Evolutionary conservation across 371 early-diverging fungal genomes (phyloP).

Genomic region (Saksenaea vasiformis): DNA sequence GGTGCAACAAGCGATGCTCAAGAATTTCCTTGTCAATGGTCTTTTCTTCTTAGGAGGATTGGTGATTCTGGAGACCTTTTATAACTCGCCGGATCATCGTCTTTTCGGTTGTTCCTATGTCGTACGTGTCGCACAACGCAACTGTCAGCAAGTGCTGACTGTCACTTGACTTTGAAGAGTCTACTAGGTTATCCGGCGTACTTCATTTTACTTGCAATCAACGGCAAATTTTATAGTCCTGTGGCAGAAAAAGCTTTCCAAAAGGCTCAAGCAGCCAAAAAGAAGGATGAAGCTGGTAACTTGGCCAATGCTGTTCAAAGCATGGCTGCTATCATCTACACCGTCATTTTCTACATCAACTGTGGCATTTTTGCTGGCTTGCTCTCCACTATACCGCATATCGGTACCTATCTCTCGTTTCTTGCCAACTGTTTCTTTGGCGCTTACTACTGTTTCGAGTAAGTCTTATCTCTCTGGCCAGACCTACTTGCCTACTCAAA

Average conservation of each 20-base stretch:
- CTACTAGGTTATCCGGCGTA: conserved; percentile 55
- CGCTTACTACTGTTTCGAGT: conserved; percentile 61
- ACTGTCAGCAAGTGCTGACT: background rate
- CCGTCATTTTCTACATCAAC: conserved; percentile 44
- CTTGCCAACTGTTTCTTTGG: conserved; percentile 46
- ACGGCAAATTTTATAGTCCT: conserved; percentile 37
- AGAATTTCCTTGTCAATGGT: conserved; percentile 40
- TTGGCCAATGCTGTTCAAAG: conserved; percentile 16
- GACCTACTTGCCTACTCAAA: background rate
- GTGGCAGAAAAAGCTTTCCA: conserved; percentile 33
- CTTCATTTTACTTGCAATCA: conserved; percentile 39
- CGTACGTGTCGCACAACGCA: conserved; percentile 18
- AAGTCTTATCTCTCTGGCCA: conserved; percentile 24
- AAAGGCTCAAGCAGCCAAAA: conserved; percentile 12
- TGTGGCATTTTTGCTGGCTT: conserved; percentile 39
- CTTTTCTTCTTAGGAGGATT: conserved; percentile 38
- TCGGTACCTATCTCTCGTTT: conserved; percentile 41
- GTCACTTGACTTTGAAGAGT: conserved; percentile 21
- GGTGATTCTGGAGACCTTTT: conserved; percentile 41
- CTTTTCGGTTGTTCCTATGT: conserved; percentile 38
- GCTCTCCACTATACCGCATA: conserved; percentile 31
- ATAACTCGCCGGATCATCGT: conserved; percentile 31
- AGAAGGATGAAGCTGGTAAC: background rate
- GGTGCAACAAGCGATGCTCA: conserved; percentile 37
- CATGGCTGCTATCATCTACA: conserved; percentile 37